These are phyloP conservation scores for Tubosaeta brunneosetosa DNA, from an alignment of 768 basidiomycete genomes.

Conservation along the genomic window DNA sequence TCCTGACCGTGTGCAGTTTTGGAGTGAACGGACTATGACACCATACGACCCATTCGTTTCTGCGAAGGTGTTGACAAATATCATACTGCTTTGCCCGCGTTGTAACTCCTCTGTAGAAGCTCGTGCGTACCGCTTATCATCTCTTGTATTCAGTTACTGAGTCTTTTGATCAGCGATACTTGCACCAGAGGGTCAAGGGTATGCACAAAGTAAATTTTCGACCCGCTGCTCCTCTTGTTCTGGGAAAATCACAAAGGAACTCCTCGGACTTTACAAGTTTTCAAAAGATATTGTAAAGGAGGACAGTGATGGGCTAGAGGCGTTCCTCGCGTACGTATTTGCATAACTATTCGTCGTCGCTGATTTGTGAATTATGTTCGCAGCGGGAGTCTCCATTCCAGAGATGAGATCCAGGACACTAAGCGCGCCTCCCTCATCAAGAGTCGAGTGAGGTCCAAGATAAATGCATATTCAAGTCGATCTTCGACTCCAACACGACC, in stretches of 20 bases:
- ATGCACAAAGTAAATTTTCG: conserved; percentile 41
- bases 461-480: neutral
- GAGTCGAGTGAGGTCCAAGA: neutral
- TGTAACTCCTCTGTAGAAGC: conserved; percentile 16
- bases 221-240: conserved; percentile 34
- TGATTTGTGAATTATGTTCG: neutral
- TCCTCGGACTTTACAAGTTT: conserved; percentile 38
- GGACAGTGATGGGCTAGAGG: neutral
- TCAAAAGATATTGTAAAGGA: conserved; percentile 30
- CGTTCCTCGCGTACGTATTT: conserved; percentile 30
- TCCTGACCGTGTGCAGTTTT: neutral
- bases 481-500: neutral
- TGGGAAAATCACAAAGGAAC: conserved; percentile 35
- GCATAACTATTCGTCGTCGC: neutral
- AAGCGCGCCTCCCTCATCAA: conserved; percentile 24
- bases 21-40: neutral
- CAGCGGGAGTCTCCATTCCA: conserved; percentile 34
- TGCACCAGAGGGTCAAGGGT: conserved; percentile 37
- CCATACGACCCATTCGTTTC: conserved; percentile 25
- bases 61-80: conserved; percentile 11
- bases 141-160: neutral
- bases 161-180: conserved; percentile 33
- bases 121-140: conserved; percentile 17
- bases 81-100: conserved; percentile 25
- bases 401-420: conserved; percentile 13